These are phyloP conservation scores for Beta vulgaris DNA, from an alignment of 148 eudicot genomes.

Conservation along the genomic window DNA sequence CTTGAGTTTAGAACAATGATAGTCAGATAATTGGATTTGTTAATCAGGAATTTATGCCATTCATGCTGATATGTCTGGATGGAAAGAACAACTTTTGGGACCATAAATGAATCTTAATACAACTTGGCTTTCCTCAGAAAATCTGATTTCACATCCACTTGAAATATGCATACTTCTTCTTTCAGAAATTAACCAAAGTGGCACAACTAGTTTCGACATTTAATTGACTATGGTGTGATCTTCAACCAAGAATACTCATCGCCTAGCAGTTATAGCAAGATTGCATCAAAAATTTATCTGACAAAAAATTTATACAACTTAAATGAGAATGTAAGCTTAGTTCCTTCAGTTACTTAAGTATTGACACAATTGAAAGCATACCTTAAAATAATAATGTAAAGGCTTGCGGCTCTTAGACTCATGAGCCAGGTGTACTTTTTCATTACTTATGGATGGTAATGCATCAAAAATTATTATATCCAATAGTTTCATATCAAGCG, in stretches of 20 bases:
- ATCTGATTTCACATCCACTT: neutral
- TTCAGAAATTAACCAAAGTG: neutral
- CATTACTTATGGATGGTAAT: constrained; percentile 66
- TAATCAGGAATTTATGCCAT: neutral
- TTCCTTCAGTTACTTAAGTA: constrained; percentile 2
- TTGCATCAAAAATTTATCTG: neutral
- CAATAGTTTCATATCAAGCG: constrained; percentile 65
- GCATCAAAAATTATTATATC: constrained; percentile 92
- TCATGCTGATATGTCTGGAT: neutral
- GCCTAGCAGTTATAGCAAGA: neutral
- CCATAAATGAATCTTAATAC: neutral
- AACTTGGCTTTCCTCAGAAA: neutral
- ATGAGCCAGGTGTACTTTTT: constrained; percentile 70
- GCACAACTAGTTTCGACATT: neutral
- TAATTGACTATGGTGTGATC: neutral
- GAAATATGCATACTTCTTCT: neutral
- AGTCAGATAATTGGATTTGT: neutral
- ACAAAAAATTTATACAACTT: neutral
- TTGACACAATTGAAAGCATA: constrained; percentile 29
- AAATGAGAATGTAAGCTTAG: neutral
- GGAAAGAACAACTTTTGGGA: neutral
- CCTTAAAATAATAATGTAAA: constrained; percentile 67
- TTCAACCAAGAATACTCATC: neutral
- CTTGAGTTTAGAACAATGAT: neutral
- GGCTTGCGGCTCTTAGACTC: constrained; percentile 85